A percentile compares a stretch with the other conserved stretches of the same genome.
Evolutionary conservation across 306 rosid genomes (phyloP).

Genomic region (Astragalus membranaceus): DNA sequence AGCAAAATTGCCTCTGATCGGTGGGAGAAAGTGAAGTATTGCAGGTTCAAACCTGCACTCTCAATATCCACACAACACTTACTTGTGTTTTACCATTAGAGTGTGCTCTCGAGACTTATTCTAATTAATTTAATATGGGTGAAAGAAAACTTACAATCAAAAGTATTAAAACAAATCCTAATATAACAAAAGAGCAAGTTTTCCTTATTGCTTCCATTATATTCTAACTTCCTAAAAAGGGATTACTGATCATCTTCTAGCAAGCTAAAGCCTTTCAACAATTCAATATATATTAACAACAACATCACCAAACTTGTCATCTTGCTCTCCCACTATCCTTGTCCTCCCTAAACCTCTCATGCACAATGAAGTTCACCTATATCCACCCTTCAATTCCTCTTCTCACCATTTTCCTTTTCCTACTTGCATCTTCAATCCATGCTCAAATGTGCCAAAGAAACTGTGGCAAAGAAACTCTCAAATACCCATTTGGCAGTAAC

Average conservation of each 20-base stretch:
- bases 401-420: slow-evolving; percentile 24
- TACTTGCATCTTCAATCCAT: slow-evolving; percentile 22
- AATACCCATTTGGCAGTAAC: slow-evolving; percentile 66
- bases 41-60: no score
- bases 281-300: slow-evolving; percentile 19
- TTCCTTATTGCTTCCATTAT: slow-evolving; percentile 23
- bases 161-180: slow-evolving; percentile 9
- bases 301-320: background rate
- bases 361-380: slow-evolving; percentile 21
- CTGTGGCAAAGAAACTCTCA: slow-evolving; percentile 52
- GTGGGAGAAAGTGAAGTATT: no score
- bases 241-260: slow-evolving; percentile 2
- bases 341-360: background rate
- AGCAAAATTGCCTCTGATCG: no score
- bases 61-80: no score
- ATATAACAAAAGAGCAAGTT: slow-evolving; percentile 4
- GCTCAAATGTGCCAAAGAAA: slow-evolving; percentile 62
- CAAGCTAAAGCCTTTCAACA: background rate
- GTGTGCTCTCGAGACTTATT: background rate
- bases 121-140: background rate
- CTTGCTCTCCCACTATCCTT: background rate
- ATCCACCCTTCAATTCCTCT: slow-evolving; percentile 4
- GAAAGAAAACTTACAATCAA: slow-evolving; percentile 5
- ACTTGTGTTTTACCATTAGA: background rate
- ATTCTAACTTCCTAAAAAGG: slow-evolving; percentile 3